Evolutionary conservation across 2,329 filamentous ascomycete species (phyloP).

Genomic region (Tolypocladium album): DNA sequence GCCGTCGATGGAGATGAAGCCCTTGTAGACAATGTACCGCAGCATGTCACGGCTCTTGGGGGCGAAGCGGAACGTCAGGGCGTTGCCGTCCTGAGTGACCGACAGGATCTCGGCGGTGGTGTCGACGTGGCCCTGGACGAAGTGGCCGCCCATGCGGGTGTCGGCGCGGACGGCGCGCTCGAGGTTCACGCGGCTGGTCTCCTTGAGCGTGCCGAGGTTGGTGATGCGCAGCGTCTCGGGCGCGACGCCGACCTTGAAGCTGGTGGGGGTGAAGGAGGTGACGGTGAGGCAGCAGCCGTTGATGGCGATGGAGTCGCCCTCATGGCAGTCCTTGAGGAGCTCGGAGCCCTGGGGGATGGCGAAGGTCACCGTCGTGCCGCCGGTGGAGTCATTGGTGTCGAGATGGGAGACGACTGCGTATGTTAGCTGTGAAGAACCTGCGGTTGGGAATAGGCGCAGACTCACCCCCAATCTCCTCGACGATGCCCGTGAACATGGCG

Average conservation of each 20-base stretch:
- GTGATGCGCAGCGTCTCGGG: conserved; percentile 94
- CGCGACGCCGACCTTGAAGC: conserved; percentile 87
- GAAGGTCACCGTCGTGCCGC: conserved; percentile 87
- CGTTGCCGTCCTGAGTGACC: conserved; percentile 75
- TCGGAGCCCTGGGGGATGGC: conserved; percentile 51
- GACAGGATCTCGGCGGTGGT: conserved; percentile 67
- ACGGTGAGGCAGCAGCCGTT: conserved; percentile 96
- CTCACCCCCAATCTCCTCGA: conserved; percentile 86
- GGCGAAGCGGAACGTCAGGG: conserved; percentile 73
- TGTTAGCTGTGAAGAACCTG: conserved; percentile 4
- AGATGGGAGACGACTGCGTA: conserved; percentile 71
- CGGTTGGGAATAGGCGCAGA: conserved; percentile 6
- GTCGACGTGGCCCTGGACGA: conserved; percentile 96
- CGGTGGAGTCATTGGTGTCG: conserved; percentile 68
- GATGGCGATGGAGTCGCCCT: conserved; percentile 89
- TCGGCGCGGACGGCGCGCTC: conserved; percentile 85
- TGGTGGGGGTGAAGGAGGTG: conserved; percentile 38
- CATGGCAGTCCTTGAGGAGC: conserved; percentile 73
- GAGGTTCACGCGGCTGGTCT: conserved; percentile 69
- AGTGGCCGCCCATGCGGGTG: conserved; percentile 96
- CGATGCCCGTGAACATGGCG: conserved; percentile 88
- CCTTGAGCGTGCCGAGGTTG: conserved; percentile 68
- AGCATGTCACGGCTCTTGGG: conserved; percentile 61
- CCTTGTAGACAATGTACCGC: conserved; percentile 90
- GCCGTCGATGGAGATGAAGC: conserved; percentile 87